Conservation (phyloP, 1,139 yeast genomes). For the Zygosaccharomyces sapae region DNA sequence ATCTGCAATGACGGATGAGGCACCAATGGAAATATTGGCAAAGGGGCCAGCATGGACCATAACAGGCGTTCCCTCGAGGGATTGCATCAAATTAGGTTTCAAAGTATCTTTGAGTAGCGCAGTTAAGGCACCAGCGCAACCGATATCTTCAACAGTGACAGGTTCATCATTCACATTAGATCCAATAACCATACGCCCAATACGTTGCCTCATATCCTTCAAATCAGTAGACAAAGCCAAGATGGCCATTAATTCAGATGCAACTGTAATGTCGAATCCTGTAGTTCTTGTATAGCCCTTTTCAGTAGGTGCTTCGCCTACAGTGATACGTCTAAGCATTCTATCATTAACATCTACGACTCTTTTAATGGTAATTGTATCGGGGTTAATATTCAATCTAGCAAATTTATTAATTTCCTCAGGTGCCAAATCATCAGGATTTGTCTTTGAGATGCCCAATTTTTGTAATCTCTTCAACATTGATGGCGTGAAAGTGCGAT, state of each 20-base stretch:
- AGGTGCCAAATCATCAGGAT: constrained; percentile 65
- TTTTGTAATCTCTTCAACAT: constrained; percentile 61
- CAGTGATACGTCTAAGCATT: constrained; percentile 66
- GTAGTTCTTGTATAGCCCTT: constrained; percentile 67
- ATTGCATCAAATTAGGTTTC: constrained; percentile 81
- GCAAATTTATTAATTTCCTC: constrained; percentile 63
- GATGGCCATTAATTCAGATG: constrained; percentile 79
- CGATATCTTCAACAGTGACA: constrained; percentile 72
- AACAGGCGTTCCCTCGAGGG: constrained; percentile 80
- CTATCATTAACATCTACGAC: constrained; percentile 81
- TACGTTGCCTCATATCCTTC: constrained; percentile 63
- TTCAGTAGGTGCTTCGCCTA: constrained; percentile 76
- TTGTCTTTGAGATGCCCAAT: constrained; percentile 59
- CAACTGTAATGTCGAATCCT: constrained; percentile 80
- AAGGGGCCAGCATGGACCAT: constrained; percentile 85
- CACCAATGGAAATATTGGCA: constrained; percentile 82
- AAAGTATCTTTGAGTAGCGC: constrained; percentile 77
- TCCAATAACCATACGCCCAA: constrained; percentile 69
- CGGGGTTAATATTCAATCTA: constrained; percentile 66
- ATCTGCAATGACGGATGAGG: constrained; percentile 77
- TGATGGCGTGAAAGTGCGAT: constrained; percentile 59
- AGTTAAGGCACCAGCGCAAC: constrained; percentile 77
- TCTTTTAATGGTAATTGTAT: constrained; percentile 67
- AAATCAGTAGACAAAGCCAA: constrained; percentile 66
- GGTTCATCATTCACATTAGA: constrained; percentile 59